These are phyloP conservation scores for Ogataea pignaliae DNA, from an alignment of 805 yeast species.

Conservation along the genomic window DNA sequence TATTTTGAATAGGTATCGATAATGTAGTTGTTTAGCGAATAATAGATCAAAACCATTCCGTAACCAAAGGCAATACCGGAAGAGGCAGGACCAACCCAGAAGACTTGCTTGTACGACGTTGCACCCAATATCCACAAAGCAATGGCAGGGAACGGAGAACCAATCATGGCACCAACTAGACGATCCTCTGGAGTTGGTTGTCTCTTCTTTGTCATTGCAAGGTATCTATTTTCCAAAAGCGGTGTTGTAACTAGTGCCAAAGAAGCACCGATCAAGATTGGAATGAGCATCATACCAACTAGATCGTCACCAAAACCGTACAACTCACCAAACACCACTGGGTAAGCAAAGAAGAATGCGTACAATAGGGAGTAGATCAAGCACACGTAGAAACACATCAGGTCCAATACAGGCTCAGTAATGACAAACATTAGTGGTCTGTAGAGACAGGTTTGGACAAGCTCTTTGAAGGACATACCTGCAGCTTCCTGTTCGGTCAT, in stretches of 20 bases:
- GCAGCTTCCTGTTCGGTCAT: slow-evolving; percentile 93
- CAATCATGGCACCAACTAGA: slow-evolving; percentile 74
- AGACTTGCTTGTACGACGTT: slow-evolving; percentile 61
- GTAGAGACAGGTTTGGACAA: slow-evolving; percentile 65
- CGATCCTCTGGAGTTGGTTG: slow-evolving; percentile 77
- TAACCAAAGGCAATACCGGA: slow-evolving; percentile 57
- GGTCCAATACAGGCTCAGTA: slow-evolving; percentile 81
- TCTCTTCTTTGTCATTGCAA: slow-evolving; percentile 46
- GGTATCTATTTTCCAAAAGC: slow-evolving; percentile 59
- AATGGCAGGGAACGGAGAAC: slow-evolving; percentile 78
- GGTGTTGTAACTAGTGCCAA: slow-evolving; percentile 75
- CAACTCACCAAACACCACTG: slow-evolving; percentile 75
- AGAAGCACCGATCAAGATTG: slow-evolving; percentile 82
- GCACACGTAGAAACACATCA: slow-evolving; percentile 82
- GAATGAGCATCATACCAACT: slow-evolving; percentile 84
- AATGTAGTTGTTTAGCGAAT: slow-evolving; percentile 70
- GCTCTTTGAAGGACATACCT: slow-evolving; percentile 63
- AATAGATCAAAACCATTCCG: slow-evolving; percentile 58
- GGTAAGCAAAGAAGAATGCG: slow-evolving; percentile 94
- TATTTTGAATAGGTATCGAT: slow-evolving; percentile 83
- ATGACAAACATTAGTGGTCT: slow-evolving; percentile 76
- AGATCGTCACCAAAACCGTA: slow-evolving; percentile 74
- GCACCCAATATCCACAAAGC: slow-evolving; percentile 80
- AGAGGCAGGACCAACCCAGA: slow-evolving; percentile 63
- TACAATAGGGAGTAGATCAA: slow-evolving; percentile 85